phyloP scores from a whole-genome alignment of 2,329 filamentous ascomycete species.

The Hymenoscyphus infarciens region DNA sequence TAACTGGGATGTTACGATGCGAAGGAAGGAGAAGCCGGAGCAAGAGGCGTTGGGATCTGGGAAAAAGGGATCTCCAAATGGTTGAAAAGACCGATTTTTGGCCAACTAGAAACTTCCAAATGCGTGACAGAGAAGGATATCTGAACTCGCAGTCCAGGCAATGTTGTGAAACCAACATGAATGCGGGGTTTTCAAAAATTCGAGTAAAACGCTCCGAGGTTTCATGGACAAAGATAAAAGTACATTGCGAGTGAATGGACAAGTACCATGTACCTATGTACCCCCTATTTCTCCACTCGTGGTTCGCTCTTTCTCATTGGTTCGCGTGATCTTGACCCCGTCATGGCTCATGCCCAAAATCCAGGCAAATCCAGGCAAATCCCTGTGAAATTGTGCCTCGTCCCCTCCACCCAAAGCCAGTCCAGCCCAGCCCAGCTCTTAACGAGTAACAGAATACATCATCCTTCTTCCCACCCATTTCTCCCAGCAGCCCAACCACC shows the following conservation, averaged over 20 bases:
- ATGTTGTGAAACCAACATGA: neutral
- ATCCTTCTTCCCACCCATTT: neutral
- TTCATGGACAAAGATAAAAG: neutral
- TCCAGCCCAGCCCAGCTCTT: constrained; percentile 1
- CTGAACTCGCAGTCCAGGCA: neutral
- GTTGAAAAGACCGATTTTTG: constrained; percentile 21
- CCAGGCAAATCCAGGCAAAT: constrained; percentile 1
- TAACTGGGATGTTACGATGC: constrained; percentile 97
- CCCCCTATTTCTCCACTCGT: neutral
- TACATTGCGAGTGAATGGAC: neutral
- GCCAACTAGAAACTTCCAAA: constrained; percentile 9
- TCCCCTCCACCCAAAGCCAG: neutral
- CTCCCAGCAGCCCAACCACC: constrained; percentile 8
- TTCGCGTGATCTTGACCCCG: constrained; percentile 7
- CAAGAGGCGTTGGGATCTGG: constrained; percentile 42
- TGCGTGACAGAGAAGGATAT: neutral
- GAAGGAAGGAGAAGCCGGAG: constrained; percentile 81
- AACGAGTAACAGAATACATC: neutral
- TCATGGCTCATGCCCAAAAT: constrained; percentile 3
- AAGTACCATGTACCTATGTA: neutral
- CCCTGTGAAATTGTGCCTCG: constrained; percentile 8
- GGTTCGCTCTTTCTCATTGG: constrained; percentile 6
- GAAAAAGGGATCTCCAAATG: constrained; percentile 35
- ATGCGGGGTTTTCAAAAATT: neutral
- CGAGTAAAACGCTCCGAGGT: neutral